phyloP scores from a whole-genome alignment of 352 stramenopile genomes.

The Pythium grandisporangium region DNA sequence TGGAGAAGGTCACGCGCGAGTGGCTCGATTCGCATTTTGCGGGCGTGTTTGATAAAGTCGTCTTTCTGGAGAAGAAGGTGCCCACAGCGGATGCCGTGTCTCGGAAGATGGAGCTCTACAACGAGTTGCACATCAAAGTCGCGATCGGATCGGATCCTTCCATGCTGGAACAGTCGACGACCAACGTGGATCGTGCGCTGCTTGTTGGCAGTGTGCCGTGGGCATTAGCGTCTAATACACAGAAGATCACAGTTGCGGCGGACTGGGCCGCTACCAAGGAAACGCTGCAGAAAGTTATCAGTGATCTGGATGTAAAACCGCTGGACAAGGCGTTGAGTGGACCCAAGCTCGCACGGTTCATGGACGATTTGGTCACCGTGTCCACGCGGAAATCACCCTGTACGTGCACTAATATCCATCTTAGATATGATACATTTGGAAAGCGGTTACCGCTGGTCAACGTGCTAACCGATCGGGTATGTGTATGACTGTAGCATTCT shows the following conservation, averaged over 20 bases:
- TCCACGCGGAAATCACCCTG: slow-evolving; percentile 60
- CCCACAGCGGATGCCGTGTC: slow-evolving; percentile 19
- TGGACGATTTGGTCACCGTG: slow-evolving; percentile 65
- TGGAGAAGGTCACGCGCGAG: slow-evolving; percentile 63
- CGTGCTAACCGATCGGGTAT: too few species aligned
- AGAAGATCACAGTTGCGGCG: slow-evolving; percentile 9
- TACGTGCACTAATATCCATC: too few species aligned
- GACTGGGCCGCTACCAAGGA: slow-evolving; percentile 24
- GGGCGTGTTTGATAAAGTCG: slow-evolving; percentile 65
- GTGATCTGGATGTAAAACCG: slow-evolving; percentile 34
- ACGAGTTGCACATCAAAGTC: slow-evolving; percentile 56
- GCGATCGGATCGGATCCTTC: slow-evolving; percentile 29
- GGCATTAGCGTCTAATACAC: slow-evolving; percentile 11
- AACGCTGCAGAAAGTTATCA: slow-evolving; percentile 25
- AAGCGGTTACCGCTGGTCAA: too few species aligned
- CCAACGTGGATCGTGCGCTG: slow-evolving; percentile 20
- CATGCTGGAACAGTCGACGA: slow-evolving; percentile 15
- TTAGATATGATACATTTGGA: too few species aligned
- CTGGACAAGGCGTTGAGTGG: slow-evolving; percentile 30
- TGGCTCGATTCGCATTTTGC: slow-evolving; percentile 57
- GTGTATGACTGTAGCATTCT: slow-evolving; percentile 48
- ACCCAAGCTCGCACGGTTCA: slow-evolving; percentile 53
- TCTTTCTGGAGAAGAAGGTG: slow-evolving; percentile 49
- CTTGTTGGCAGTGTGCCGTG: slow-evolving; percentile 51
- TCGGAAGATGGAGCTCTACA: slow-evolving; percentile 53